Evolutionary conservation across 2,329 filamentous ascomycete species (phyloP).

Genomic region (Phaeomoniella chlamydospora): DNA sequence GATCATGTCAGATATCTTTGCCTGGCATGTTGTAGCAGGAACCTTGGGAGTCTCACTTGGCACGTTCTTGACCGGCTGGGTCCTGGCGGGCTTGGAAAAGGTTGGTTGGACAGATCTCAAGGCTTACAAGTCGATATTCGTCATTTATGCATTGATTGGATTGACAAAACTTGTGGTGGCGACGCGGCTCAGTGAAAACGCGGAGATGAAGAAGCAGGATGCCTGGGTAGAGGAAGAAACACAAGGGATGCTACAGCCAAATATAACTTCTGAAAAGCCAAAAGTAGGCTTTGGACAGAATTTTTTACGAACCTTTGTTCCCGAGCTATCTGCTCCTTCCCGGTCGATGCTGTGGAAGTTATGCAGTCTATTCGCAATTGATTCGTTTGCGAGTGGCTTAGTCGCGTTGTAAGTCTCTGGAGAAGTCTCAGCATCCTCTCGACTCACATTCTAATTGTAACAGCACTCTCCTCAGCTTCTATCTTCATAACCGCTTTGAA

Average conservation of each 20-base stretch:
- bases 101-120: conserved; percentile 28
- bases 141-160: conserved; percentile 42
- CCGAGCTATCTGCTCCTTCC: conserved; percentile 7
- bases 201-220: too few relatives aligned
- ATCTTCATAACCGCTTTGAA: conserved; percentile 3
- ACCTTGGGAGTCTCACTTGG: conserved; percentile 47
- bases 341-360: conserved; percentile 39
- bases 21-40: conserved; percentile 44
- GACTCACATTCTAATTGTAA: conserved; percentile 1
- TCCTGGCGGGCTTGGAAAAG: conserved; percentile 32
- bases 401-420: conserved; percentile 42
- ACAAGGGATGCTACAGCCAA: conserved; percentile 5
- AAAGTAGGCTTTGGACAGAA: conserved; percentile 16
- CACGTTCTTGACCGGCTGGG: conserved; percentile 44
- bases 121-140: conserved; percentile 43
- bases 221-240: conserved; percentile 13
- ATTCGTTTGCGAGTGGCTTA: conserved; percentile 57
- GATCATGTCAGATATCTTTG: conserved; percentile 47
- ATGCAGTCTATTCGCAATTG: conserved; percentile 51
- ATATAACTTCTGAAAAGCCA: conserved; percentile 6
- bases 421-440: not conserved
- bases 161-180: conserved; percentile 40
- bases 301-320: conserved; percentile 17
- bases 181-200: conserved; percentile 34
- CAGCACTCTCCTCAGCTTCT: conserved; percentile 7